Evolutionary conservation across 202 grass and related monocot genomes (phyloP).

Genomic region (Zoysia matrella): DNA sequence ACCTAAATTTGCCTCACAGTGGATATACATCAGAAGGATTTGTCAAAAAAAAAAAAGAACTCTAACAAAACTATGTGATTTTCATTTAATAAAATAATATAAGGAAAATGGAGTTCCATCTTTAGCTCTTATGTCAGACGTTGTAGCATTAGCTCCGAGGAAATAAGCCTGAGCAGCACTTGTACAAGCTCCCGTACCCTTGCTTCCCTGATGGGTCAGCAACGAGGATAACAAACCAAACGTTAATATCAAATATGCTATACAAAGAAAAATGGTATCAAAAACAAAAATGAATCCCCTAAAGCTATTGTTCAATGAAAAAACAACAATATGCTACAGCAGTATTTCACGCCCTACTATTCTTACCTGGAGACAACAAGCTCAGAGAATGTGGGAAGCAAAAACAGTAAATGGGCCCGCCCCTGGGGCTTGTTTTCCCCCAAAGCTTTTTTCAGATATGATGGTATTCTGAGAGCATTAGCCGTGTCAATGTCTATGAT

Average conservation of each 20-base stretch:
- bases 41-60: constrained; percentile 7
- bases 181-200: constrained; percentile 93
- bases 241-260: constrained; percentile 24
- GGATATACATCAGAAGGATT: constrained; percentile 41
- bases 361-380: constrained; percentile 96
- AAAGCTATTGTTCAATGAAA: neutral
- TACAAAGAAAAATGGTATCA: constrained; percentile 3
- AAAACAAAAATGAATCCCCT: constrained; percentile 9
- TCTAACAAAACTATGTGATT: constrained; percentile 37
- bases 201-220: constrained; percentile 65
- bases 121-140: constrained; percentile 58
- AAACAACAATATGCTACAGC: neutral
- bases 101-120: constrained; percentile 18
- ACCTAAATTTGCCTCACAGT: constrained; percentile 17
- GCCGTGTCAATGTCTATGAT: constrained; percentile 70
- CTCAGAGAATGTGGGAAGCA: constrained; percentile 88
- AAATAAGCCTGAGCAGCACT: constrained; percentile 78
- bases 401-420: constrained; percentile 75
- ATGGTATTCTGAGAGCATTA: constrained; percentile 65
- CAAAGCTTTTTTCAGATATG: constrained; percentile 69
- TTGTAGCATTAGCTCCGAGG: constrained; percentile 72
- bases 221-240: constrained; percentile 9
- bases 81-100: constrained; percentile 39
- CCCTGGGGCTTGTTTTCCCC: constrained; percentile 54
- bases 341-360: neutral